Percentiles rank a stretch among this genome's conserved stretches.
Conservation (phyloP, 2,329 filamentous ascomycete genomes). For the Ophiostoma triangulosporum region DNA sequence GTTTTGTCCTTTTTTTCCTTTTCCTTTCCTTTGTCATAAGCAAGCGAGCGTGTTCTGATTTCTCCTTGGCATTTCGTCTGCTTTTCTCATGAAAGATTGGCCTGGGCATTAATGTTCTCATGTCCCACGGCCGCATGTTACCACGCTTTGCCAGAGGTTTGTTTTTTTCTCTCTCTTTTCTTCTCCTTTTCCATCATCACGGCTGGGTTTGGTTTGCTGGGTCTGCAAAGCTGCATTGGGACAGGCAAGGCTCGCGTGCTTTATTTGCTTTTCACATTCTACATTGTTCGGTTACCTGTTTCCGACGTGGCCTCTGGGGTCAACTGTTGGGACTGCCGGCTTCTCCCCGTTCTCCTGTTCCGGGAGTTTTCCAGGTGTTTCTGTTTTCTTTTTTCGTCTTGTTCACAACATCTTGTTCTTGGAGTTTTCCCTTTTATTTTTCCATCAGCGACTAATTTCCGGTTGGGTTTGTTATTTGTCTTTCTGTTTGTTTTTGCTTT, state of each 20-base stretch:
- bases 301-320: not conserved
- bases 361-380: not conserved
- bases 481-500: not conserved
- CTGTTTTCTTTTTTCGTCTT: not conserved
- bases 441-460: not conserved
- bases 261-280: not conserved
- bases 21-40: not conserved
- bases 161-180: not conserved
- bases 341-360: not conserved
- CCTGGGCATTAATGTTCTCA: not conserved
- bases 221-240: slow-evolving; percentile 8
- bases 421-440: not conserved
- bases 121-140: slow-evolving; percentile 4
- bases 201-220: not conserved
- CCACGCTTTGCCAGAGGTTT: slow-evolving; percentile 5
- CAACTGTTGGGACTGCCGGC: not conserved
- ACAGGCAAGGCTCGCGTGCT: slow-evolving; percentile 1
- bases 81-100: not conserved
- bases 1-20: too few species aligned
- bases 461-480: not conserved
- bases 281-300: not conserved
- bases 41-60: not conserved
- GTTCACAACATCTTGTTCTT: not conserved
- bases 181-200: not conserved
- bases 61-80: not conserved